phyloP scores from a whole-genome alignment of 2,329 filamentous ascomycete species.

The Phialophora macrospora region DNA sequence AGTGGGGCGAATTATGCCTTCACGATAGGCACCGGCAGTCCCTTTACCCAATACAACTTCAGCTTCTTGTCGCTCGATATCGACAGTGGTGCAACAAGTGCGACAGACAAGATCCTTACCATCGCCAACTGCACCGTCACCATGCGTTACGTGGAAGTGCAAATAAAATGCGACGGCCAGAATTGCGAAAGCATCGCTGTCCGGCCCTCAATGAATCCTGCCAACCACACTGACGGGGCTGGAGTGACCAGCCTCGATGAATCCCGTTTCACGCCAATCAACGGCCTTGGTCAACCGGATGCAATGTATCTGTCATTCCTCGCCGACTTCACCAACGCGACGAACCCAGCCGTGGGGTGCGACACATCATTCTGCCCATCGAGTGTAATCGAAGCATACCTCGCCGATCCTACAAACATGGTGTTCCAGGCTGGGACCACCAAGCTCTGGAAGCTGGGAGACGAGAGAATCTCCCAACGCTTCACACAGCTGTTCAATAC shows the following conservation, averaged over 20 bases:
- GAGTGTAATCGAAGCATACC: slow-evolving; percentile 14
- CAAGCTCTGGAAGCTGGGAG: slow-evolving; percentile 14
- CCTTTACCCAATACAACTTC: slow-evolving; percentile 1
- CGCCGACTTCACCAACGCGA: slow-evolving; percentile 16
- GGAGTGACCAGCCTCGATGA: background rate
- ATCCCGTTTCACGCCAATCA: slow-evolving; percentile 10
- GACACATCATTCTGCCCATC: slow-evolving; percentile 9
- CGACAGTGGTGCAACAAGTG: background rate
- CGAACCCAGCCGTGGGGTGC: slow-evolving; percentile 13
- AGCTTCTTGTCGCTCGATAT: slow-evolving; percentile 15
- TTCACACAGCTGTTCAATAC: slow-evolving; percentile 19
- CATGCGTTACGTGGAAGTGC: slow-evolving; percentile 16
- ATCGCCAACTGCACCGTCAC: slow-evolving; percentile 7
- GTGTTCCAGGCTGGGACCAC: slow-evolving; percentile 12
- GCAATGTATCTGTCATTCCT: slow-evolving; percentile 9
- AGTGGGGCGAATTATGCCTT: slow-evolving; percentile 19
- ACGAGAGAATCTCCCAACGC: slow-evolving; percentile 8
- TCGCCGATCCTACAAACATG: slow-evolving; percentile 9
- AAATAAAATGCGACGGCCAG: slow-evolving; percentile 16
- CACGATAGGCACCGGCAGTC: background rate
- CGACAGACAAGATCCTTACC: slow-evolving; percentile 9
- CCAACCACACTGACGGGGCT: background rate
- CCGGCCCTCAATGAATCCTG: slow-evolving; percentile 8
- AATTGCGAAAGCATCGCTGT: slow-evolving; percentile 12
- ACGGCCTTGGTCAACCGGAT: slow-evolving; percentile 6